A percentile compares a stretch with the other conserved stretches of the same genome.
phyloP scores from a whole-genome alignment of 2,329 filamentous ascomycete species.

The Talaromyces albobiverticillius region DNA sequence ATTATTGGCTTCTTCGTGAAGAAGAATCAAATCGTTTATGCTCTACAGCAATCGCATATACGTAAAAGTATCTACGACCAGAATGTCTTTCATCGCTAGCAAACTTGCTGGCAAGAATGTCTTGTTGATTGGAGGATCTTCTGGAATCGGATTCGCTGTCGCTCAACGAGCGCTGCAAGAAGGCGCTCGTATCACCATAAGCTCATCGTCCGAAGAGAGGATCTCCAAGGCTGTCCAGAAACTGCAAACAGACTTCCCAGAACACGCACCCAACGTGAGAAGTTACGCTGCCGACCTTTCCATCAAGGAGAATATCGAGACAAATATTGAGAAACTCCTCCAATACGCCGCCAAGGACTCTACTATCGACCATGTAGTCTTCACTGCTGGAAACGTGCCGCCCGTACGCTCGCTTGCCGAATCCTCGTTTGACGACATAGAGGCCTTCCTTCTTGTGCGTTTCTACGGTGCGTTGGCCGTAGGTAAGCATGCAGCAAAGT shows the following conservation, averaged over 20 bases:
- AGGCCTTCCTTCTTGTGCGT: slow-evolving; percentile 30
- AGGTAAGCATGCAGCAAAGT: slow-evolving; percentile 48
- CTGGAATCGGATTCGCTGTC: slow-evolving; percentile 52
- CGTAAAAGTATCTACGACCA: no score
- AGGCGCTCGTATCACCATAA: slow-evolving; percentile 48
- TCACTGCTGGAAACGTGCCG: slow-evolving; percentile 54
- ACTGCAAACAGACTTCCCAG: slow-evolving; percentile 44
- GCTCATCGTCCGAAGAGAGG: slow-evolving; percentile 42
- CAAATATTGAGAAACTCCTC: slow-evolving; percentile 2
- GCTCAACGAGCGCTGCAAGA: slow-evolving; percentile 52
- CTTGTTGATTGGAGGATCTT: slow-evolving; percentile 52
- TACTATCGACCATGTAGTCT: slow-evolving; percentile 55
- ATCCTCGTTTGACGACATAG: slow-evolving; percentile 22
- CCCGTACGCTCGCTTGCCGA: slow-evolving; percentile 29
- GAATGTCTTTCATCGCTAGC: slow-evolving; percentile 2
- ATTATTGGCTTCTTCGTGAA: no score
- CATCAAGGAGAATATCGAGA: slow-evolving; percentile 29
- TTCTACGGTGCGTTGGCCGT: slow-evolving; percentile 44
- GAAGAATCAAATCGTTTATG: no score
- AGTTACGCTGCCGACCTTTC: slow-evolving; percentile 52
- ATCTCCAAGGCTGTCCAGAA: slow-evolving; percentile 39
- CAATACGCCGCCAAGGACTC: slow-evolving; percentile 8
- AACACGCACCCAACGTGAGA: slow-evolving; percentile 27
- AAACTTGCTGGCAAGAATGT: slow-evolving; percentile 48
- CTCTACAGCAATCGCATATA: no score